Percentiles rank a stretch among this genome's conserved stretches.
These are phyloP conservation scores for Diaporthe sp. DNA, from an alignment of 2,329 filamentous ascomycete genomes.

Conservation along the genomic window DNA sequence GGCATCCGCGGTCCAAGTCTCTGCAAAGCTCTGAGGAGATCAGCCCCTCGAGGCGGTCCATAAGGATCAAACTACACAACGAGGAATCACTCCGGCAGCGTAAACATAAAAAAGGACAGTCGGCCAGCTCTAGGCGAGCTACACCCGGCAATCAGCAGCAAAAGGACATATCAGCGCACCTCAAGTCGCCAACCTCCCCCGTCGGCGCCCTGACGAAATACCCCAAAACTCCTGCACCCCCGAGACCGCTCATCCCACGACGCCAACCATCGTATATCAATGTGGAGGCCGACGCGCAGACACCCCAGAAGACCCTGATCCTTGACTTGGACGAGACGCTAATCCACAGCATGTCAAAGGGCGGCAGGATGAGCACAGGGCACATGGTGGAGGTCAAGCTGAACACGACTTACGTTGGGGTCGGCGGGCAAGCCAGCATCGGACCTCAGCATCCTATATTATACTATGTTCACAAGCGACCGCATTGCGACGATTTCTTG, in stretches of 20 bases:
- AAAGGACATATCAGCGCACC: slow-evolving; percentile 78
- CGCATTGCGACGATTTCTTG: slow-evolving; percentile 96
- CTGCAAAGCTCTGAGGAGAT: slow-evolving; percentile 72
- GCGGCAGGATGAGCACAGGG: slow-evolving; percentile 93
- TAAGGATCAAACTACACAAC: slow-evolving; percentile 89
- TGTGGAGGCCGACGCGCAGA: slow-evolving; percentile 61
- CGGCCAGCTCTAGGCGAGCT: slow-evolving; percentile 58
- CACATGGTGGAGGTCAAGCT: slow-evolving; percentile 99
- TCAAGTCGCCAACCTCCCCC: slow-evolving; percentile 95
- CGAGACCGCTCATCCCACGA: slow-evolving; percentile 88
- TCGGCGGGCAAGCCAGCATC: slow-evolving; percentile 74
- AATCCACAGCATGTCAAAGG: slow-evolving; percentile 98
- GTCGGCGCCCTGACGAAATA: slow-evolving; percentile 86
- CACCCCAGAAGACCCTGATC: slow-evolving; percentile 91
- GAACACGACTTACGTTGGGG: slow-evolving; percentile 77
- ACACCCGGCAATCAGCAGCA: slow-evolving; percentile 52
- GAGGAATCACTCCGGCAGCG: slow-evolving; percentile 82
- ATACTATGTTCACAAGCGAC: slow-evolving; percentile 98
- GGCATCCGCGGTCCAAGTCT: slow-evolving; percentile 76
- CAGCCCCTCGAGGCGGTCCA: slow-evolving; percentile 80
- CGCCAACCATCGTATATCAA: slow-evolving; percentile 90
- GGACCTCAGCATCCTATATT: slow-evolving; percentile 95
- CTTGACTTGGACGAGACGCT: slow-evolving; percentile 96
- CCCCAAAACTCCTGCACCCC: slow-evolving; percentile 89
- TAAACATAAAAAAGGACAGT: slow-evolving; percentile 75